These are phyloP conservation scores for Nemania serpens DNA, from an alignment of 2,329 filamentous ascomycete genomes.

Conservation along the genomic window DNA sequence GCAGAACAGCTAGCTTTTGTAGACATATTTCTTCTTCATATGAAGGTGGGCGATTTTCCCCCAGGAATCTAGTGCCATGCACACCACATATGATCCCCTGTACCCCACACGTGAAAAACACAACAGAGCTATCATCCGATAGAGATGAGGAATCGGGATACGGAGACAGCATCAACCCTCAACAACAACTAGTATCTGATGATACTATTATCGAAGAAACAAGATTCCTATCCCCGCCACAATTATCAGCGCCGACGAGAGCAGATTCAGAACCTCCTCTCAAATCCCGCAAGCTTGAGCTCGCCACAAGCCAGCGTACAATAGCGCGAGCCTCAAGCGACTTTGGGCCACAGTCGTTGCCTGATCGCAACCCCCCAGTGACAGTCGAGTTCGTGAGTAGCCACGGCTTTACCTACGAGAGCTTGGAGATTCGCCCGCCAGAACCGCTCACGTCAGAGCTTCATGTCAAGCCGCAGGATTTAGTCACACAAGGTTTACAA, in stretches of 20 bases:
- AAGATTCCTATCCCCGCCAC: constrained; percentile 29
- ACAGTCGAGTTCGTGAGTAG: constrained; percentile 33
- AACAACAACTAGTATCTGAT: constrained; percentile 15
- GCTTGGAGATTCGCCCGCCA: constrained; percentile 58
- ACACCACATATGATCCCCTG: constrained; percentile 34
- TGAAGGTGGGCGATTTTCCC: neutral
- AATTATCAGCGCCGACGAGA: constrained; percentile 22
- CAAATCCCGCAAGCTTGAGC: constrained; percentile 34
- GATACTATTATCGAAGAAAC: constrained; percentile 38
- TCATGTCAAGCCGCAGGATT: constrained; percentile 50
- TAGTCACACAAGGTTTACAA: constrained; percentile 61
- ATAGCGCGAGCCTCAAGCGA: constrained; percentile 44
- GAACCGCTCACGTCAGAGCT: constrained; percentile 55
- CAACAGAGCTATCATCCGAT: neutral
- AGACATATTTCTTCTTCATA: constrained; percentile 10
- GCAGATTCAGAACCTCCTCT: constrained; percentile 44
- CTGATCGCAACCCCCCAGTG: constrained; percentile 22
- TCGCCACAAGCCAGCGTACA: constrained; percentile 28
- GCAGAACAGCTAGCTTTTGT: neutral
- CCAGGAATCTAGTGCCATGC: constrained; percentile 16
- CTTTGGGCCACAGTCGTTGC: constrained; percentile 36
- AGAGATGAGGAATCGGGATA: neutral
- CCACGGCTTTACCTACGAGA: constrained; percentile 39
- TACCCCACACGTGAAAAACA: constrained; percentile 20
- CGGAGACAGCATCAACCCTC: neutral